These are phyloP conservation scores for Arthroderma sp. DNA, from an alignment of 2,329 filamentous ascomycete genomes.

Conservation along the genomic window DNA sequence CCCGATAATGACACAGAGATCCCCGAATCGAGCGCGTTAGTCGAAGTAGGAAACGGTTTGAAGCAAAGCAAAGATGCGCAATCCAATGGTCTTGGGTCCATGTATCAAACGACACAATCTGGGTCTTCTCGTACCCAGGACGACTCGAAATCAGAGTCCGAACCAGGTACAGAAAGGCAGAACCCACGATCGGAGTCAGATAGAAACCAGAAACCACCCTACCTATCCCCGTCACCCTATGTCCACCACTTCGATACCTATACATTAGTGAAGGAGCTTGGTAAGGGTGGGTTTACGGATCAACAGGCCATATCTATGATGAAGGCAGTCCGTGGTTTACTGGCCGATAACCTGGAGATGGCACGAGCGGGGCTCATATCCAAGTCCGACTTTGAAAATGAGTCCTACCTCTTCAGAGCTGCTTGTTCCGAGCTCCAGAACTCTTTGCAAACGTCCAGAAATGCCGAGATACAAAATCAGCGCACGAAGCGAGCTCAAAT, in stretches of 20 bases:
- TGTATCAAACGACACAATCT: neutral
- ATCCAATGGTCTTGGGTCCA: neutral
- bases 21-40: neutral
- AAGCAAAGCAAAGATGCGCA: neutral
- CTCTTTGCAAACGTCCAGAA: slow-evolving; percentile 67
- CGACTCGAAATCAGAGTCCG: neutral
- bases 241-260: slow-evolving; percentile 97
- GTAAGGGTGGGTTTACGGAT: slow-evolving; percentile 55
- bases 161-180: neutral
- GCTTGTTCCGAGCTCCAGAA: slow-evolving; percentile 85
- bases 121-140: neutral
- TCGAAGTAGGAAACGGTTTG: neutral
- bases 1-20: no score
- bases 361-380: slow-evolving; percentile 70
- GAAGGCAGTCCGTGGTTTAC: slow-evolving; percentile 72
- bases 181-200: neutral
- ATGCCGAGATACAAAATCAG: slow-evolving; percentile 65
- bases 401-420: slow-evolving; percentile 84
- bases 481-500: slow-evolving; percentile 71
- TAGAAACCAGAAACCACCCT: slow-evolving; percentile 40
- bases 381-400: slow-evolving; percentile 89
- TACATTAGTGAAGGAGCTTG: slow-evolving; percentile 68
- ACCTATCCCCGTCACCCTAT: slow-evolving; percentile 45
- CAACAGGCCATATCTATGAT: slow-evolving; percentile 72
- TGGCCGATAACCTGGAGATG: slow-evolving; percentile 66